phyloP scores from a whole-genome alignment of 2,329 filamentous ascomycete species.

The Ophiostoma angusticollis region DNA sequence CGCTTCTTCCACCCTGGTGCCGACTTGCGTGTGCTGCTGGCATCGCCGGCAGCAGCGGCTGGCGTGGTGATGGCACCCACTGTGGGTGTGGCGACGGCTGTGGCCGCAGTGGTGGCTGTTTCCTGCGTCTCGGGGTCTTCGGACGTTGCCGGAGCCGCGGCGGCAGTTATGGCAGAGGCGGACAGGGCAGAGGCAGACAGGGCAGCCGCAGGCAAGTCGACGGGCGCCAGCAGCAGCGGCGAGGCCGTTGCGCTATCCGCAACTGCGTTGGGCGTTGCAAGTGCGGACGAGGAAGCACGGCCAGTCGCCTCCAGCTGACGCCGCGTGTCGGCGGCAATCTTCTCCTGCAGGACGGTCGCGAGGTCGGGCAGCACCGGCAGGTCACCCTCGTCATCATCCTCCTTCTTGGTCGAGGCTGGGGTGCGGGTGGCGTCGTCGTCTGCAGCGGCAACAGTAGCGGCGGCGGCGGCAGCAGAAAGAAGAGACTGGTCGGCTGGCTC shows the following conservation, averaged over 20 bases:
- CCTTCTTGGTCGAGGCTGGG: not conserved
- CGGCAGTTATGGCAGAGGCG: not conserved
- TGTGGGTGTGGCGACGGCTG: too few relatives aligned
- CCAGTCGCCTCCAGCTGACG: not conserved
- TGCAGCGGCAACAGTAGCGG: not conserved
- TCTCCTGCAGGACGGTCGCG: conserved; percentile 5
- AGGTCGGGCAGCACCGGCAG: conserved; percentile 4
- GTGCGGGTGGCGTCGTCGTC: not conserved
- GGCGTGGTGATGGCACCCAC: too few relatives aligned
- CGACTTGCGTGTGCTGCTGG: too few relatives aligned
- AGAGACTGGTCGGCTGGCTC: not conserved
- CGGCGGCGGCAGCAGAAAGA: not conserved
- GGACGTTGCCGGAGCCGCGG: conserved; percentile 1
- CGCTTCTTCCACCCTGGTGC: conserved; percentile 22
- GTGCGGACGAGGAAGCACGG: not conserved
- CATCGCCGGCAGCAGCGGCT: conserved; percentile 5
- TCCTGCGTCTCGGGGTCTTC: too few relatives aligned
- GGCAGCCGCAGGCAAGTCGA: not conserved
- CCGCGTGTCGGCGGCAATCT: conserved; percentile 9
- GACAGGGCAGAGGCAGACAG: not conserved
- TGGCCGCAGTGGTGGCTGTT: conserved; percentile 9
- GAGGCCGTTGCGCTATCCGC: conserved; percentile 5
- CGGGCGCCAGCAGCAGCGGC: conserved; percentile 1
- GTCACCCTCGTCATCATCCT: not conserved
- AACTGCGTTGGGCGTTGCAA: not conserved